Percentiles rank a stretch among this genome's conserved stretches.
These are phyloP conservation scores for Moricandia arvensis DNA, from an alignment of 345 rosid genomes.

Conservation along the genomic window DNA sequence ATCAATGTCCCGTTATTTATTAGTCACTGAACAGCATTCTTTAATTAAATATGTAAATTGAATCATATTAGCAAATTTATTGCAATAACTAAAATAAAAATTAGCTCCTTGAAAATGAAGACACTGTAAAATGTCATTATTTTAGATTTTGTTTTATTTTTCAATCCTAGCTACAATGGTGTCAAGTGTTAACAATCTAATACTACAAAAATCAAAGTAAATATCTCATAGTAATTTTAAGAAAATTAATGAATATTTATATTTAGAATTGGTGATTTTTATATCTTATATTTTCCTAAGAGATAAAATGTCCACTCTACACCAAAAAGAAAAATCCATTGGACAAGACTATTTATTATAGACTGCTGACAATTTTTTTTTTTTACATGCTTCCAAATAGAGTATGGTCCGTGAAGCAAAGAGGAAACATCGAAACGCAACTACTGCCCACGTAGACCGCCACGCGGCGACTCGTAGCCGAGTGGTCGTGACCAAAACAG, in stretches of 20 bases:
- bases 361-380: not conserved
- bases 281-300: not conserved
- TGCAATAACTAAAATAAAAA: not conserved
- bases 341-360: not conserved
- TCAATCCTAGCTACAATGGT: too few species aligned
- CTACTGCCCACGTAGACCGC: constrained; percentile 7
- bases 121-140: not conserved
- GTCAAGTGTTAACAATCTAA: not conserved
- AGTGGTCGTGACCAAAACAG: constrained; percentile 14
- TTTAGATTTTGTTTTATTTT: too few species aligned
- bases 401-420: not conserved
- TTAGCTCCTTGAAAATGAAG: not conserved
- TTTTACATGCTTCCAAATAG: not conserved
- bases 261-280: not conserved
- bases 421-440: constrained; percentile 6
- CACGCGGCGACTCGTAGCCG: constrained; percentile 21
- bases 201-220: too few species aligned
- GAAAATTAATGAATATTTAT: too few species aligned
- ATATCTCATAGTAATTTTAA: too few species aligned
- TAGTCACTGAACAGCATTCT: not conserved
- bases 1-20: not conserved
- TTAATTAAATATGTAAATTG: not conserved
- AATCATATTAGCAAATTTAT: not conserved
- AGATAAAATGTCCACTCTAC: not conserved
- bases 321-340: not conserved